phyloP scores from a whole-genome alignment of 768 basidiomycete species.

The Gelatoporia subvermispora region DNA sequence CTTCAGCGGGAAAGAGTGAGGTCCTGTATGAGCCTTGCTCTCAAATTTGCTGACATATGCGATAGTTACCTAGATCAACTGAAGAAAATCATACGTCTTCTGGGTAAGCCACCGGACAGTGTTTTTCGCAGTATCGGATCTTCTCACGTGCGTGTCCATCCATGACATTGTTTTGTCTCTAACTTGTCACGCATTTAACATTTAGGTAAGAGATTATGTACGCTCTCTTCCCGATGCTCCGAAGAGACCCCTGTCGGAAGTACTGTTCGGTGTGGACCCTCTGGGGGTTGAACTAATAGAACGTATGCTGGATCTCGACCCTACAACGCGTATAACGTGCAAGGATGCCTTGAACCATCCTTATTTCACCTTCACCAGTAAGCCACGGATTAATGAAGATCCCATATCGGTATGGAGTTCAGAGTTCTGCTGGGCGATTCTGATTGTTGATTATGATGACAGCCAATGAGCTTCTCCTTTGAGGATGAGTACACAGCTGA shows the following conservation, averaged over 20 bases:
- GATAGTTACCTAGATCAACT: slow-evolving; percentile 94
- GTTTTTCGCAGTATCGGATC: slow-evolving; percentile 94
- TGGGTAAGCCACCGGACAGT: slow-evolving; percentile 95
- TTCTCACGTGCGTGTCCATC: slow-evolving; percentile 70
- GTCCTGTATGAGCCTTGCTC: not conserved
- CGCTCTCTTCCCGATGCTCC: slow-evolving; percentile 97
- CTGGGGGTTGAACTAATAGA: slow-evolving; percentile 89
- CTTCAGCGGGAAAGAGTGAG: slow-evolving; percentile 92
- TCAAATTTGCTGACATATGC: slow-evolving; percentile 7
- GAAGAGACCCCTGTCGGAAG: slow-evolving; percentile 86
- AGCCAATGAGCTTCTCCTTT: slow-evolving; percentile 95
- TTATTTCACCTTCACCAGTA: slow-evolving; percentile 95
- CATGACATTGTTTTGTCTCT: not conserved
- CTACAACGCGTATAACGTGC: slow-evolving; percentile 92
- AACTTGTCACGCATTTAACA: not conserved
- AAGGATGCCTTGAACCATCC: slow-evolving; percentile 94
- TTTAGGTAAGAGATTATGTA: slow-evolving; percentile 94
- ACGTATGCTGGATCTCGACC: slow-evolving; percentile 92
- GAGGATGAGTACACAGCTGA: slow-evolving; percentile 96
- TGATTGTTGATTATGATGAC: not conserved
- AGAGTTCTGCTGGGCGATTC: not conserved
- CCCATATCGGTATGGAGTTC: slow-evolving; percentile 68
- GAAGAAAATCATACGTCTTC: slow-evolving; percentile 94
- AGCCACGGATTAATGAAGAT: slow-evolving; percentile 87
- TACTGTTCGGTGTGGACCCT: slow-evolving; percentile 85